phyloP scores from a whole-genome alignment of 1,284 basidiomycete species.

The Ganoderma resinaceum region DNA sequence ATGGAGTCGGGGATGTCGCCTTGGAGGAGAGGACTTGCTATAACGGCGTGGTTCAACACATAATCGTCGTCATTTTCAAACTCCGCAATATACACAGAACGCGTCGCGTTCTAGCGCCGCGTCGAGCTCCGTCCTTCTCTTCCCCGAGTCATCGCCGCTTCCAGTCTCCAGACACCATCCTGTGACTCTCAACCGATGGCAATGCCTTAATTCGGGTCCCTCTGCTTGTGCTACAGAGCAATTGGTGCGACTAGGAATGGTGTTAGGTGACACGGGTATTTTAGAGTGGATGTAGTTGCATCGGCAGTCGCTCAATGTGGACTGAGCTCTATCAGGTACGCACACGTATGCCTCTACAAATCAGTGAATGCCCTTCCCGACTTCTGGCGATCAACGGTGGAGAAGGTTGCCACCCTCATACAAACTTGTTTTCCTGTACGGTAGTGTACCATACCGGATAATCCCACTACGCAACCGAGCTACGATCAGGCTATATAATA shows the following conservation, averaged over 20 bases:
- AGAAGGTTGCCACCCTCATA: not conserved
- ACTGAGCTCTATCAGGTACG: conserved; percentile 6
- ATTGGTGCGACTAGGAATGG: not conserved
- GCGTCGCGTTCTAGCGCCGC: conserved; percentile 29
- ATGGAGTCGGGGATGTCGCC: conserved; percentile 16
- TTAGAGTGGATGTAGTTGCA: not conserved
- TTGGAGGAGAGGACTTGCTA: conserved; percentile 30
- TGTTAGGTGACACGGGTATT: not conserved
- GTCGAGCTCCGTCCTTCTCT: conserved; percentile 17
- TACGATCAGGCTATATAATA: not conserved
- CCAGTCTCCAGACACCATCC: not conserved
- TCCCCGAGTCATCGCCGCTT: conserved; percentile 1
- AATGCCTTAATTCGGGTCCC: not conserved
- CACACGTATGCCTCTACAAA: not conserved
- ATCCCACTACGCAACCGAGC: not conserved
- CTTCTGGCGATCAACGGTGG: not conserved
- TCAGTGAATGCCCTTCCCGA: not conserved
- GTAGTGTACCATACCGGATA: not conserved
- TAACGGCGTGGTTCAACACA: conserved; percentile 30
- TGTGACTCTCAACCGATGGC: not conserved
- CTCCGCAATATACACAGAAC: conserved; percentile 25
- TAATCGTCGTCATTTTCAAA: conserved; percentile 27
- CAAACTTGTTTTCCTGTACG: not conserved
- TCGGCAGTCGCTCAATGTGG: not conserved
- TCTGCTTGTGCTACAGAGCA: not conserved